phyloP scores from a whole-genome alignment of 1,284 basidiomycete species.

The Malassezia brasiliensis region DNA sequence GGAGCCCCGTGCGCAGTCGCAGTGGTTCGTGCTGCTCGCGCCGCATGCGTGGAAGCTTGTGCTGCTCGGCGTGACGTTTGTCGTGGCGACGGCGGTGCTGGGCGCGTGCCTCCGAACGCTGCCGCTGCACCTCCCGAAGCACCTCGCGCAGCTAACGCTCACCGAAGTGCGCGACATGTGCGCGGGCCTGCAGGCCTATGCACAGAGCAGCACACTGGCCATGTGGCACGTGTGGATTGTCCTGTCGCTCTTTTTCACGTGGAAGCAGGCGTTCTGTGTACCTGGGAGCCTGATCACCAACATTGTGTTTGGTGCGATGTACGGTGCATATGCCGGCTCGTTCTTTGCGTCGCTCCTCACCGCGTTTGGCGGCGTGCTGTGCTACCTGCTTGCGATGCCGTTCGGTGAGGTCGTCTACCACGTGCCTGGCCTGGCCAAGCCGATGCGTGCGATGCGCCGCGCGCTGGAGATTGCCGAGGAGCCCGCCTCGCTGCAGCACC shows the following conservation, averaged over 20 bases:
- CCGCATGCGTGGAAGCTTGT: conserved; percentile 31
- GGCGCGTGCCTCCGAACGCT: conserved; percentile 36
- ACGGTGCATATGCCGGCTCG: conserved; percentile 39
- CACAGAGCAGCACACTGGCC: conserved; percentile 24
- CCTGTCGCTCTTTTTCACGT: conserved; percentile 36
- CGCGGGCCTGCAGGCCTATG: conserved; percentile 30
- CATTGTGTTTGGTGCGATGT: conserved; percentile 46
- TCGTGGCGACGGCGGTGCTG: conserved; percentile 32
- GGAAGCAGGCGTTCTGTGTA: conserved; percentile 45
- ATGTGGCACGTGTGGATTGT: conserved; percentile 39
- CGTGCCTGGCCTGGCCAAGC: conserved; percentile 37
- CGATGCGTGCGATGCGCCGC: conserved; percentile 33
- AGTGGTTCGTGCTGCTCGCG: conserved; percentile 25
- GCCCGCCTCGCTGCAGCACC: not conserved
- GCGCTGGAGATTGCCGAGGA: conserved; percentile 16
- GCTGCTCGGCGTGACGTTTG: conserved; percentile 31
- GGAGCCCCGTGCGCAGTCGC: conserved; percentile 21
- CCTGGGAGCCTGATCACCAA: conserved; percentile 46
- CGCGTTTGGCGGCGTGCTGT: conserved; percentile 38
- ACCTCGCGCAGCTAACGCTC: conserved; percentile 40
- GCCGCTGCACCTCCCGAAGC: conserved; percentile 37
- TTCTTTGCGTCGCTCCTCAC: conserved; percentile 41
- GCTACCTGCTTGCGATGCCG: conserved; percentile 37
- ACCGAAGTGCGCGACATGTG: conserved; percentile 41
- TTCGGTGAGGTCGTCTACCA: conserved; percentile 30